These are phyloP conservation scores for Salix purpurea DNA, from an alignment of 345 rosid genomes.

Conservation along the genomic window DNA sequence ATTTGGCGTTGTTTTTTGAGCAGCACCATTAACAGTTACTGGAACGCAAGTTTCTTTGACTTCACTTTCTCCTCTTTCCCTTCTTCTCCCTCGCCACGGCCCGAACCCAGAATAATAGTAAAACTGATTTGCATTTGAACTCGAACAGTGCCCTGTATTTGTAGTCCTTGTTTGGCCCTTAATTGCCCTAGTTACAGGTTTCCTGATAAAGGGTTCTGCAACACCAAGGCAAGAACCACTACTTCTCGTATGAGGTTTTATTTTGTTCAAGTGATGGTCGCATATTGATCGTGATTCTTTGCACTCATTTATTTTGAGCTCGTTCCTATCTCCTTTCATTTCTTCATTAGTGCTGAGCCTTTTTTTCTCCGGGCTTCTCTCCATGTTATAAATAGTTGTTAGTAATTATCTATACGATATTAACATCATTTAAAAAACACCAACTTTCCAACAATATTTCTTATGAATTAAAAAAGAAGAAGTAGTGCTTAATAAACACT, in stretches of 20 bases:
- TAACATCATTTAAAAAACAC: too few species aligned
- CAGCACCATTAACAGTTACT: not conserved
- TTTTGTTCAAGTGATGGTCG: not conserved
- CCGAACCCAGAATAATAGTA: constrained; percentile 11
- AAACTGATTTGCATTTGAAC: not conserved
- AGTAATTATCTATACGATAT: not conserved
- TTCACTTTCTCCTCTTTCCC: not conserved
- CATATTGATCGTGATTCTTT: not conserved
- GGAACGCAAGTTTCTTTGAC: not conserved
- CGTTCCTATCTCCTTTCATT: not conserved
- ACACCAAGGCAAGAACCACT: not conserved
- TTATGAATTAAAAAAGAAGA: not conserved
- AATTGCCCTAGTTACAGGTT: not conserved
- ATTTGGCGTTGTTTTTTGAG: not conserved
- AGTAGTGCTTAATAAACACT: not conserved
- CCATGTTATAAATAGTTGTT: not conserved
- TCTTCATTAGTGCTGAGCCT: not conserved
- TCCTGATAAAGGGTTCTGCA: not conserved
- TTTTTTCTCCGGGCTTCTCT: not conserved
- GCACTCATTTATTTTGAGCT: not conserved
- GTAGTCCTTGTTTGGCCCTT: not conserved
- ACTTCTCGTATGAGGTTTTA: not conserved
- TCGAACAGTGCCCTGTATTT: not conserved
- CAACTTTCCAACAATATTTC: not conserved
- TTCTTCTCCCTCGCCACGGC: not conserved